Conservation (phyloP, 106 monocot species). For the Platanthera guangdongensis region DNA sequence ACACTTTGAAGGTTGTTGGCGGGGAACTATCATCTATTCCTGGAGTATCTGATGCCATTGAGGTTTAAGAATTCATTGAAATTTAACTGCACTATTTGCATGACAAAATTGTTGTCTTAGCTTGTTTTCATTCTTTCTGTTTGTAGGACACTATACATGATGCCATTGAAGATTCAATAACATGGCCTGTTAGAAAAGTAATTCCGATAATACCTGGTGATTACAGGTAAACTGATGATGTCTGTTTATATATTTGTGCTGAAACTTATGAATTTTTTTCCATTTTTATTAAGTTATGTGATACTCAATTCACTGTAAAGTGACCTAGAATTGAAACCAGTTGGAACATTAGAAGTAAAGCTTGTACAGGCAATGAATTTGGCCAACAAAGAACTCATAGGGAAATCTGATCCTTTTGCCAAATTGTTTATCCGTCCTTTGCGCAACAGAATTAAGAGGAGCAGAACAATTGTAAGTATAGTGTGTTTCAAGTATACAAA, state of each 20-base stretch:
- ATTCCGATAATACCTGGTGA: constrained; percentile 90
- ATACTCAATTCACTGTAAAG: constrained; percentile 18
- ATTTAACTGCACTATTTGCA: not conserved
- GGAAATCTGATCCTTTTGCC: constrained; percentile 97
- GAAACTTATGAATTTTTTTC: not conserved
- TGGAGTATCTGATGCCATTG: constrained; percentile 66
- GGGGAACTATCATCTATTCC: constrained; percentile 66
- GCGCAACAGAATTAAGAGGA: constrained; percentile 67
- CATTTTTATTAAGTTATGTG: not conserved
- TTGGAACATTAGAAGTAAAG: constrained; percentile 80
- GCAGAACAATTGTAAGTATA: constrained; percentile 81
- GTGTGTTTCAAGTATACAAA: not conserved
- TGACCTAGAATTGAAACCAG: constrained; percentile 86
- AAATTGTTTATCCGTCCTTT: constrained; percentile 69
- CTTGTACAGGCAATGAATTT: constrained; percentile 79
- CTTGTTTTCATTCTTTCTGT: not conserved
- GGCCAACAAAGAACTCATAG: constrained; percentile 89
- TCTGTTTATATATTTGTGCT: not conserved
- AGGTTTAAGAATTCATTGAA: constrained; percentile 22
- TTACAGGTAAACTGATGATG: constrained; percentile 49
- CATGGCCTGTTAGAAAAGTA: constrained; percentile 88
- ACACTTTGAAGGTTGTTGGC: constrained; percentile 53
- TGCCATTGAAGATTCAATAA: constrained; percentile 85
- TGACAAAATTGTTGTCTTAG: not conserved
- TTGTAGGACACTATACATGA: constrained; percentile 72